These are phyloP conservation scores for Aureobasidium subglaciale DNA, from an alignment of 2,329 filamentous ascomycete genomes.

Conservation along the genomic window DNA sequence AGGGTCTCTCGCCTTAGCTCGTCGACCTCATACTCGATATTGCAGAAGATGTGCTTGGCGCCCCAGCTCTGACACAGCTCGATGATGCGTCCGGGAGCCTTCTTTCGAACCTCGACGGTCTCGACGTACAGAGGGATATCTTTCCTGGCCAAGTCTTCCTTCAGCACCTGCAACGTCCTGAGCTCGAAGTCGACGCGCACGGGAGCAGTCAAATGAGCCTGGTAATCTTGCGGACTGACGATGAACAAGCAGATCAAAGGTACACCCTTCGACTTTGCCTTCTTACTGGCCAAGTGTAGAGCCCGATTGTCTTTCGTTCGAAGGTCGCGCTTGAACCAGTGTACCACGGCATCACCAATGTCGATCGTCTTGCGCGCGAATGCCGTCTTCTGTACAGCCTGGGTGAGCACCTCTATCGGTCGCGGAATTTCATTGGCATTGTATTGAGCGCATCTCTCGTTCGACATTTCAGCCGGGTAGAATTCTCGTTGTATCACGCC, in stretches of 20 bases:
- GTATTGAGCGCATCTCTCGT: slow-evolving; percentile 68
- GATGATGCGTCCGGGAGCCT: slow-evolving; percentile 54
- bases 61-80: slow-evolving; percentile 65
- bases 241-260: slow-evolving; percentile 73
- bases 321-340: slow-evolving; percentile 88
- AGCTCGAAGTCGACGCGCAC: slow-evolving; percentile 74
- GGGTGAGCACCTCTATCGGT: slow-evolving; percentile 62
- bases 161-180: slow-evolving; percentile 60
- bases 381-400: slow-evolving; percentile 55
- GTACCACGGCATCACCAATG: slow-evolving; percentile 60
- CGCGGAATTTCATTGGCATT: slow-evolving; percentile 60
- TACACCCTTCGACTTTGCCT: slow-evolving; percentile 59
- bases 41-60: slow-evolving; percentile 68
- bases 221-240: slow-evolving; percentile 74
- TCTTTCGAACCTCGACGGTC: slow-evolving; percentile 58
- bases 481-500: slow-evolving; percentile 51
- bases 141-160: slow-evolving; percentile 58
- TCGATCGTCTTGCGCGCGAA: slow-evolving; percentile 45
- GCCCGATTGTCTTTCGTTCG: slow-evolving; percentile 67
- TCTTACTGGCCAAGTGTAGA: slow-evolving; percentile 58
- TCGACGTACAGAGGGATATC: slow-evolving; percentile 75
- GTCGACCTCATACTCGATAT: slow-evolving; percentile 88
- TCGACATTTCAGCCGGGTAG: slow-evolving; percentile 83
- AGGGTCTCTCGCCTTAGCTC: slow-evolving; percentile 71
- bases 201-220: slow-evolving; percentile 68